Conservation (phyloP, 2,329 filamentous ascomycete genomes). For the Cladosporium sp. region DNA sequence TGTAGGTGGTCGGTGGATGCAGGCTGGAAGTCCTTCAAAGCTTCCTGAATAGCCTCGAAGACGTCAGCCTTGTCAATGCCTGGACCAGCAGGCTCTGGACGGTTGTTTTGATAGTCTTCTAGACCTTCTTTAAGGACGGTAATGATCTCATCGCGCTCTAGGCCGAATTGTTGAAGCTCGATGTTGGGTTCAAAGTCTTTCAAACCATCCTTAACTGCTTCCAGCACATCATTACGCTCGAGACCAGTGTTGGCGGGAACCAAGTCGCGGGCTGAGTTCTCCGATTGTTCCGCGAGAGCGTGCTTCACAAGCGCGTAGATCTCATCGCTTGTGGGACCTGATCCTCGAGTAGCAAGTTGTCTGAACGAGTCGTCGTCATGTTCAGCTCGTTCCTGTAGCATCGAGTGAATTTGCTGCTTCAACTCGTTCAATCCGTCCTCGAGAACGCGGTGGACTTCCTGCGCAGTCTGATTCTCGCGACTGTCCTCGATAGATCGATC, state of each 20-base stretch:
- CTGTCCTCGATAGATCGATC: conserved; percentile 41
- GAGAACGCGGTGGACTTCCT: conserved; percentile 72
- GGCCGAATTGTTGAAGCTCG: conserved; percentile 80
- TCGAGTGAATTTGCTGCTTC: conserved; percentile 75
- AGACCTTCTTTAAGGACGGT: conserved; percentile 83
- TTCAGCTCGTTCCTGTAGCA: conserved; percentile 70
- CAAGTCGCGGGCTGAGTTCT: conserved; percentile 28
- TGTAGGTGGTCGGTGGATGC: conserved; percentile 59
- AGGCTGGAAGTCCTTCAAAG: conserved; percentile 74
- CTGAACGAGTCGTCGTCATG: conserved; percentile 32
- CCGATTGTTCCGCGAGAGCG: conserved; percentile 59
- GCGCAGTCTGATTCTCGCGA: conserved; percentile 46
- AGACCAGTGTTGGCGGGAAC: conserved; percentile 15
- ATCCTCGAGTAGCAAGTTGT: conserved; percentile 39
- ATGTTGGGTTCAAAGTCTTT: conserved; percentile 94
- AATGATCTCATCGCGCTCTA: conserved; percentile 86
- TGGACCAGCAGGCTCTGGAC: conserved; percentile 38
- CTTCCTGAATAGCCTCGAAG: conserved; percentile 78
- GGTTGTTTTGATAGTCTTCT: conserved; percentile 62
- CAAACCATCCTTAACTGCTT: conserved; percentile 84
- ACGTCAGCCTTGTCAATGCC: conserved; percentile 78
- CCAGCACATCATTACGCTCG: conserved; percentile 70
- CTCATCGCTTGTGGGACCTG: conserved; percentile 58
- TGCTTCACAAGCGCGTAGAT: conserved; percentile 80
- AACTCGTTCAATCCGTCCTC: conserved; percentile 77